These are phyloP conservation scores for Hirsutella minnesotensis DNA, from an alignment of 2,329 filamentous ascomycete genomes.

Conservation along the genomic window DNA sequence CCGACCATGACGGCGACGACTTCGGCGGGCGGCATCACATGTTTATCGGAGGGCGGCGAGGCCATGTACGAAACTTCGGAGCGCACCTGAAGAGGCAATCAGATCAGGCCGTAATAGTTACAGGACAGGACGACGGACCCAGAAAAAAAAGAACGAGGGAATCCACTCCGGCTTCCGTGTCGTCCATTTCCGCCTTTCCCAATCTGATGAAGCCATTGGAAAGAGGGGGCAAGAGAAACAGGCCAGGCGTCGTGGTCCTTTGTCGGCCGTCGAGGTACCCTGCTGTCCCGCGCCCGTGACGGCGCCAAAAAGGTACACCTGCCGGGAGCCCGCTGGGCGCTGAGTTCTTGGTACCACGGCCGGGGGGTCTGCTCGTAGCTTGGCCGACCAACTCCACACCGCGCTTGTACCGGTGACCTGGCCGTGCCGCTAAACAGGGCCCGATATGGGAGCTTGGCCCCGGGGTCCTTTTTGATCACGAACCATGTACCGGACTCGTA, in stretches of 20 bases:
- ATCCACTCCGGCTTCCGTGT: slow-evolving; percentile 3
- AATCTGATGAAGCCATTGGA: slow-evolving; percentile 3
- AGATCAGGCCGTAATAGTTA: not conserved
- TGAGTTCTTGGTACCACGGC: too few species aligned
- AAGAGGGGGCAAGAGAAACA: too few species aligned
- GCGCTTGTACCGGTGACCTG: too few species aligned
- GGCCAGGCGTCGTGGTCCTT: too few species aligned
- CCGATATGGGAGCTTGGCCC: too few species aligned
- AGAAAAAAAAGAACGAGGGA: not conserved
- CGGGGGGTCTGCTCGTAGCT: too few species aligned
- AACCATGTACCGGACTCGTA: too few species aligned
- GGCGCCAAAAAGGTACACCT: not conserved
- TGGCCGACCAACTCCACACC: too few species aligned
- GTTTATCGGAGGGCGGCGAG: not conserved
- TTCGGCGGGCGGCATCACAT: not conserved
- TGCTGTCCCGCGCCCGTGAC: not conserved
- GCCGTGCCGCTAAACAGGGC: too few species aligned
- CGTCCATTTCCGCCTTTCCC: slow-evolving; percentile 1
- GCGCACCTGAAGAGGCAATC: not conserved
- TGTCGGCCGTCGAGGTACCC: not conserved
- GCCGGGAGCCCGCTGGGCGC: not conserved
- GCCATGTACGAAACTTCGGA: not conserved
- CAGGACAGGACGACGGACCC: not conserved
- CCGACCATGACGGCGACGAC: too few species aligned
- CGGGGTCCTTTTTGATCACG: too few species aligned